Evolutionary conservation across 2,329 filamentous ascomycete genomes (phyloP).

Genomic region (Paraconiothyrium brasiliense): DNA sequence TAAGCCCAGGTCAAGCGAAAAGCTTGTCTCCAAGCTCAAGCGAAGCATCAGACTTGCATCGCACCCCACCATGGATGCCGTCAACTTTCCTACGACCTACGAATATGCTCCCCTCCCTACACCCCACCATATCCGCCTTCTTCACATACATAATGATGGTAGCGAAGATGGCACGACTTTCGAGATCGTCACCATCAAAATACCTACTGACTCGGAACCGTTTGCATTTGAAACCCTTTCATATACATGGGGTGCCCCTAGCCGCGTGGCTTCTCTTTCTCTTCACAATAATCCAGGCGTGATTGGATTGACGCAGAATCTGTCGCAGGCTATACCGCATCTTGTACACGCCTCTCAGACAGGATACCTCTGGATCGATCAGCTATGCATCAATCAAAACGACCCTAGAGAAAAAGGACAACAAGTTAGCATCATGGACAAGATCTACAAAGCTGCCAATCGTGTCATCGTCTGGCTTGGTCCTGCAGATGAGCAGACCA

Average conservation of each 20-base stretch:
- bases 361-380: slow-evolving; percentile 39
- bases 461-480: slow-evolving; percentile 31
- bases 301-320: slow-evolving; percentile 32
- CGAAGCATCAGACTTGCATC: neutral
- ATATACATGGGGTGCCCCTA: slow-evolving; percentile 30
- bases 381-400: slow-evolving; percentile 45
- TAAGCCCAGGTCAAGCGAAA: slow-evolving; percentile 2
- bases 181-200: slow-evolving; percentile 21
- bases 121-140: slow-evolving; percentile 16
- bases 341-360: slow-evolving; percentile 19
- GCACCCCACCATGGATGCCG: slow-evolving; percentile 1
- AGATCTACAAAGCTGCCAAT: slow-evolving; percentile 39
- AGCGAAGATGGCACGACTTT: neutral
- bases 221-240: slow-evolving; percentile 29
- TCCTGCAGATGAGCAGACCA: slow-evolving; percentile 19
- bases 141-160: slow-evolving; percentile 1
- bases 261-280: slow-evolving; percentile 17
- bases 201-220: slow-evolving; percentile 14
- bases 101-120: slow-evolving; percentile 16
- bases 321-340: slow-evolving; percentile 30
- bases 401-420: slow-evolving; percentile 40
- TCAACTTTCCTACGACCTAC: slow-evolving; percentile 20
- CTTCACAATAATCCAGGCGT: slow-evolving; percentile 14
- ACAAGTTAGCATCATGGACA: slow-evolving; percentile 49
- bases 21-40: slow-evolving; percentile 3